These are phyloP conservation scores for Fusarium acutatum DNA, from an alignment of 2,329 filamentous ascomycete species.

Conservation along the genomic window DNA sequence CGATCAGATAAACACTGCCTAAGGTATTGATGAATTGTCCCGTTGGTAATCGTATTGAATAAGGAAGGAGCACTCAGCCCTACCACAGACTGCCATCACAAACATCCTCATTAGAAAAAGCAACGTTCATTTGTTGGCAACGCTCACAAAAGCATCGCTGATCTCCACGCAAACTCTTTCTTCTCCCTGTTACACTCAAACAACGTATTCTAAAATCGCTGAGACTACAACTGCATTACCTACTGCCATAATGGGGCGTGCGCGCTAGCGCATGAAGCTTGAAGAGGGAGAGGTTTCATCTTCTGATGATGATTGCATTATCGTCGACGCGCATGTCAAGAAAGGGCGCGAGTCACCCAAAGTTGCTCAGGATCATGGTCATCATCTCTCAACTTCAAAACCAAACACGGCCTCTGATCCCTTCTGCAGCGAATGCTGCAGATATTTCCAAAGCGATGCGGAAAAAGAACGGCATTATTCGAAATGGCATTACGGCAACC, in stretches of 20 bases:
- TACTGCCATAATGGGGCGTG: neutral
- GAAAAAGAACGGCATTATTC: neutral
- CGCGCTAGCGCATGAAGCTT: neutral
- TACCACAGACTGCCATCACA: rapidly evolving
- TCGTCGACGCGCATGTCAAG: neutral
- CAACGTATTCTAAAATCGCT: neutral
- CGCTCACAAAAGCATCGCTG: too few species aligned
- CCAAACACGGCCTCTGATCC: rapidly evolving
- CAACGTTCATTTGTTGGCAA: neutral
- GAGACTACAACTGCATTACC: neutral
- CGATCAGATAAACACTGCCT: neutral
- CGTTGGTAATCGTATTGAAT: too few species aligned
- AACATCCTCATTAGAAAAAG: neutral
- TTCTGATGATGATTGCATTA: neutral
- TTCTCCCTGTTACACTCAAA: neutral
- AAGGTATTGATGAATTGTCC: too few species aligned
- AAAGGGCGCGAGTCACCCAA: too few species aligned
- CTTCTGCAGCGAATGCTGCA: neutral
- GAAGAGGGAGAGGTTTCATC: neutral
- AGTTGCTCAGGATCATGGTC: too few species aligned
- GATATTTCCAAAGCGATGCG: neutral
- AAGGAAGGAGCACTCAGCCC: too few species aligned
- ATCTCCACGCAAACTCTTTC: neutral
- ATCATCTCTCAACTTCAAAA: neutral
- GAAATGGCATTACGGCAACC: neutral